Evolutionary conservation across 371 early-diverging fungal genomes (phyloP), one percentile per base, ranked within the genome.

Genomic region (Phascolomyces articulosus): DNA sequence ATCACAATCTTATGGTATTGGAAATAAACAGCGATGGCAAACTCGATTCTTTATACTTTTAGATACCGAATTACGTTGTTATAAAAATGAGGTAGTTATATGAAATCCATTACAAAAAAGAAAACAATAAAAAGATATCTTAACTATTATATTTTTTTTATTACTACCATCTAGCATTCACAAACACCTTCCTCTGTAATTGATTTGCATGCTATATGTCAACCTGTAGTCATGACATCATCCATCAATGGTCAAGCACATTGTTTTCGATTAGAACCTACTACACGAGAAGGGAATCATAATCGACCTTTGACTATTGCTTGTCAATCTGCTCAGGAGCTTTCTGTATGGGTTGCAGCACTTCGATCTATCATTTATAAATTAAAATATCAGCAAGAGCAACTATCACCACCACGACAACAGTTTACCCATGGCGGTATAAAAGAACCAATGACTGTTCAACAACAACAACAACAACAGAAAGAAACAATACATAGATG

Each of bases 1-100:
- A 29, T 41, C 44, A 20, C 13, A n/a, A 18, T 10, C 60, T 7
- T 38, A 40, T 8, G 7, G 24, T 23, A 40, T 31, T 6, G 40
- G 47, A 16, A 58, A 18, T 47, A 59, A 59, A 29, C 34, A 31
- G 3, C 23, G 65, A 28, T 80, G 80, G 80, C 73, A 73, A 47
- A 63, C 68, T 40, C 68, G 80, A 1, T 80, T 68, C 49, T 74
- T 80, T 40, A 74, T 80, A 10, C 53, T 80, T 20, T 58, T 77
- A 16, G 77, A 71, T 63, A 68, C 73, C 26, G 77, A 80, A 60
- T 26, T 80, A 21, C 66, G 80, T 18, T 80, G 74, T 49, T 80
- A 80, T 28, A 72, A 69, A 54, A 65, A 67, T 26, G 80, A 79
- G 66, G 61, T 60, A 51, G 1, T 44, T 44, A n/a, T 44, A n/a